These are phyloP conservation scores for Sporisorium reilianum DNA, from an alignment of 1,284 basidiomycete species.

Conservation along the genomic window DNA sequence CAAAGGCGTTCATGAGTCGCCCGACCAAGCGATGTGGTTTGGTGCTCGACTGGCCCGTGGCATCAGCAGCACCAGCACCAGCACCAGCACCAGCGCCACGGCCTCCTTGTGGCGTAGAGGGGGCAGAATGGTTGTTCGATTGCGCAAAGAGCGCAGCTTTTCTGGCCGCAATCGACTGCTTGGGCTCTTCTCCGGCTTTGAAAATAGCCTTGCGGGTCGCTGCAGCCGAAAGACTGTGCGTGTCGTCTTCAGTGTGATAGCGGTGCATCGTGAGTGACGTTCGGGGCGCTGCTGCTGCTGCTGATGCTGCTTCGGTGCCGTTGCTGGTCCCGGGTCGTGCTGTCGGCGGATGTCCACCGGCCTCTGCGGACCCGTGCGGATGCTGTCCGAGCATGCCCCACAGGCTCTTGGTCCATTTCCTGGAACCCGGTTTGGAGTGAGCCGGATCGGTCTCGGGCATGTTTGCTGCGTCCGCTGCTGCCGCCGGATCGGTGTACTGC, in stretches of 20 bases:
- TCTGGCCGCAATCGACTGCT: conserved; percentile 37
- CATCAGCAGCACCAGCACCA: conserved; percentile 2
- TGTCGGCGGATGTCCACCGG: not conserved
- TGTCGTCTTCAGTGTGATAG: conserved; percentile 35
- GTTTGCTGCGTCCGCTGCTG: not conserved
- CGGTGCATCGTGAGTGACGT: conserved; percentile 35
- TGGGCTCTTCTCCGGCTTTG: conserved; percentile 36
- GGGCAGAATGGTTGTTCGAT: conserved; percentile 25
- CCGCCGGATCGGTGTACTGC: not conserved
- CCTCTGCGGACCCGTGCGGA: conserved; percentile 16
- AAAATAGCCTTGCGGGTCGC: conserved; percentile 22
- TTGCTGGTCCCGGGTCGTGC: conserved; percentile 24
- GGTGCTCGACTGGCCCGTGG: conserved; percentile 2
- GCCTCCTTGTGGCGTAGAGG: conserved; percentile 19
- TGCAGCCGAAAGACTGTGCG: conserved; percentile 9
- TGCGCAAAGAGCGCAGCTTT: conserved; percentile 38
- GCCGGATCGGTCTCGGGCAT: conserved; percentile 10
- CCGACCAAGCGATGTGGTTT: conserved; percentile 39
- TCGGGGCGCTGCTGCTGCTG: conserved; percentile 8
- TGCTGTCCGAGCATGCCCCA: conserved; percentile 49
- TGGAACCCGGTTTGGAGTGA: conserved; percentile 13
- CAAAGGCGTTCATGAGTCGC: conserved; percentile 42
- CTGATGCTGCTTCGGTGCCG: conserved; percentile 16
- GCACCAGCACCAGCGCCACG: conserved; percentile 6
- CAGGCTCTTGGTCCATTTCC: conserved; percentile 49